Evolutionary conservation across 2,329 filamentous ascomycete species (phyloP).

Genomic region (Raffaelea arxii): DNA sequence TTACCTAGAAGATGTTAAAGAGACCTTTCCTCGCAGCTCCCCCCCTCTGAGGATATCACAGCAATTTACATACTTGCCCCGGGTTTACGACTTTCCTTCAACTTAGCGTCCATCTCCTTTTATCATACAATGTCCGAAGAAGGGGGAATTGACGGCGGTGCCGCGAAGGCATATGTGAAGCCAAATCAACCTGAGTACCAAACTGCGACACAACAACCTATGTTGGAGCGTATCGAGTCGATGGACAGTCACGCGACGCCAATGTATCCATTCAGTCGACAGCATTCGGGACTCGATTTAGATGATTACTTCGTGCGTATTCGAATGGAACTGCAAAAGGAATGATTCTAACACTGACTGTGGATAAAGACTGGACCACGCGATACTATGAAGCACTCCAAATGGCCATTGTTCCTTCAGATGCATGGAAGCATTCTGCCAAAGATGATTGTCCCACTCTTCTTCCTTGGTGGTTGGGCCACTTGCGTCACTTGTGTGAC

Average conservation of each 20-base stretch:
- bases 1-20: too few species aligned
- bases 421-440: slow-evolving; percentile 64
- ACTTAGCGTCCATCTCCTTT: too few species aligned
- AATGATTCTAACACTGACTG: background rate
- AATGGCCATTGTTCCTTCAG: slow-evolving; percentile 68
- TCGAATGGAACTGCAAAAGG: background rate
- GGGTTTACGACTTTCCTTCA: too few species aligned
- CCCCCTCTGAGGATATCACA: too few species aligned
- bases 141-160: background rate
- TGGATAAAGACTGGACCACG: slow-evolving; percentile 43
- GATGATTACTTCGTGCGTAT: slow-evolving; percentile 34
- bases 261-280: slow-evolving; percentile 25
- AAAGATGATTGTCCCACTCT: slow-evolving; percentile 62
- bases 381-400: slow-evolving; percentile 63
- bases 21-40: too few species aligned
- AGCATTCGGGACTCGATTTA: slow-evolving; percentile 25
- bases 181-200: background rate
- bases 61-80: too few species aligned
- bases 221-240: background rate
- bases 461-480: slow-evolving; percentile 55
- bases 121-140: background rate
- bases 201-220: background rate
- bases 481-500: slow-evolving; percentile 45
- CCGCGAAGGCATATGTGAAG: background rate
- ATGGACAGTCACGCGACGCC: slow-evolving; percentile 16